Conservation (phyloP, 371 early-diverging fungal genomes). For the Mortierella sp. region DNA sequence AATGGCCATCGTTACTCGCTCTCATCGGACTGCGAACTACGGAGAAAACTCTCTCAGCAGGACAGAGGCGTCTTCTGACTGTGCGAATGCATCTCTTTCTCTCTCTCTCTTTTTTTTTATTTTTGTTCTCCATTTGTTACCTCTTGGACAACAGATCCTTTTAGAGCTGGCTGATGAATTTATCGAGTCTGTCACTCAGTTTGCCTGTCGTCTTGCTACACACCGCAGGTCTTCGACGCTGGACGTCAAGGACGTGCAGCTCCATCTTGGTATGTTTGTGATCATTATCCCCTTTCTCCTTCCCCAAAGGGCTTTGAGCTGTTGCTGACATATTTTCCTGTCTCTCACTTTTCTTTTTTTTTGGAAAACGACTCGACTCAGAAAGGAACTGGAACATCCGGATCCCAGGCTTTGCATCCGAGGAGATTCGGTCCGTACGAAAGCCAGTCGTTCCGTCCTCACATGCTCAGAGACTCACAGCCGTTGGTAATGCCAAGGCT, state of each 20-base stretch:
- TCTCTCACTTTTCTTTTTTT: not conserved
- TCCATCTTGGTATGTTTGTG: slow-evolving; percentile 78
- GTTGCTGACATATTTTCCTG: not conserved
- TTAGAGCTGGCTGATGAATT: slow-evolving; percentile 94
- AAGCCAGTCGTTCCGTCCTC: slow-evolving; percentile 70
- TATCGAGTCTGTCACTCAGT: slow-evolving; percentile 86
- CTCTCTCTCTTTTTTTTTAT: not conserved
- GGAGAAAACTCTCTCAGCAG: too few species aligned
- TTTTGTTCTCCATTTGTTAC: not conserved
- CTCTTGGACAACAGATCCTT: slow-evolving; percentile 63
- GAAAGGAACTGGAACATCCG: slow-evolving; percentile 96
- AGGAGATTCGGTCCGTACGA: slow-evolving; percentile 81
- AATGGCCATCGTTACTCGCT: not conserved
- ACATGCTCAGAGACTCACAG: slow-evolving; percentile 77
- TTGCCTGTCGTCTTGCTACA: slow-evolving; percentile 90
- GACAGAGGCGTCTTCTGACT: too few species aligned
- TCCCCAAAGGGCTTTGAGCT: not conserved
- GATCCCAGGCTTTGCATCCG: slow-evolving; percentile 90
- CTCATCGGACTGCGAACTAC: too few species aligned
- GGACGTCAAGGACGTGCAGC: slow-evolving; percentile 92
- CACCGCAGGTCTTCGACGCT: slow-evolving; percentile 87
- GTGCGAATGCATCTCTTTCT: too few species aligned
- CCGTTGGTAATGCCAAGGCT: slow-evolving; percentile 68
- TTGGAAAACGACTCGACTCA: slow-evolving; percentile 18
- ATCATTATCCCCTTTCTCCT: not conserved